Evolutionary conservation across 768 basidiomycete genomes (phyloP), one percentile per base, ranked within the genome.

Genomic region (Inosperma sp.): DNA sequence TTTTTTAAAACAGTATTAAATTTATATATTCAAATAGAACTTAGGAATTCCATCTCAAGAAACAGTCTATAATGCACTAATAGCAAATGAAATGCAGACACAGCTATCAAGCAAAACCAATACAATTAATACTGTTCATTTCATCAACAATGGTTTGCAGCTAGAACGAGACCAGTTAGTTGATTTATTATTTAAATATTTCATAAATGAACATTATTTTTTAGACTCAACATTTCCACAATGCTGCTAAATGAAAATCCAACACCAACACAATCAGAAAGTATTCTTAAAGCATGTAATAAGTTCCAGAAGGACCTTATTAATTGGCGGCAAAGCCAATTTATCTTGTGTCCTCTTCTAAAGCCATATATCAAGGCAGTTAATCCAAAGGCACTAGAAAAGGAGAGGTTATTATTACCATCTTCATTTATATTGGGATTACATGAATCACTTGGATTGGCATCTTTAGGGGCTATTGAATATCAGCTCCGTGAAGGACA

Each of bases 401-500:
- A 16, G 19, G 52, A 54, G 26, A 33, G 17, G 14, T 54, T 63
- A 26, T 37, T 57, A 21, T 53, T 65, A 2, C 60, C 63, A 7
- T 62, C 60, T 25, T 40, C 12, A 4, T 56, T 63, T 35, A 40
- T 19, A 12, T 22, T 48, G 22, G 29, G 23, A 17, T 22, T 27
- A 14, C 53, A 44, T 7, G 34, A 27, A 23, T 13, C 10, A 17
- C 46, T 51, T 25, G 50, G 52, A 1, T 51, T 62, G 21, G 37
- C 34, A 7, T 30, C 48, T 0, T 22, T 55, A 6, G 54, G 47
- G 6, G 36, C 29, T 21, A 42, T 57, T 17, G 60, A 65, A 49
- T 56, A 58, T 34, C 25, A 50, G 12, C 53, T 66, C 1, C 57
- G 59, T 8, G 57, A 64, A 58, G 63, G 63, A 8, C 65, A 64